phyloP scores from a whole-genome alignment of 1,139 yeast species.

The Yamadazyma spencermartinsiae region DNA sequence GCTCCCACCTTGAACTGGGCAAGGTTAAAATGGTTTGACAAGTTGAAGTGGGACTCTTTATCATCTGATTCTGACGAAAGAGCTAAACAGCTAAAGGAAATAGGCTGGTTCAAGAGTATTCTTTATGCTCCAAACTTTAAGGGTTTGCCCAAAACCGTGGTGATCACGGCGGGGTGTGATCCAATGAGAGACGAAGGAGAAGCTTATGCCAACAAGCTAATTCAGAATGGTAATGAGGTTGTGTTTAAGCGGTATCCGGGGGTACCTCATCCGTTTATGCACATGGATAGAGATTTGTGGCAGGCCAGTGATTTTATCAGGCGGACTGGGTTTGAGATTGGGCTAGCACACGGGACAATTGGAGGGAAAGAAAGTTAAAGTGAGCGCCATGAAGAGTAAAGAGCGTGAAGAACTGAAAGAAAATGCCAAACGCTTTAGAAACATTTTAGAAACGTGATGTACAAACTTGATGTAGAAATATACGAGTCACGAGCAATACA shows the following conservation, averaged over 20 bases:
- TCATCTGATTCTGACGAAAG: slow-evolving; percentile 41
- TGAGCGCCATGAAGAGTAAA: no score
- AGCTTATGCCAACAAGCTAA: slow-evolving; percentile 39
- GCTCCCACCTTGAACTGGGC: slow-evolving; percentile 36
- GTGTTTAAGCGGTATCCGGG: slow-evolving; percentile 41
- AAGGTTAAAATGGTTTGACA: slow-evolving; percentile 27
- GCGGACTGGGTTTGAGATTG: slow-evolving; percentile 19
- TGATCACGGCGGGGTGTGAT: slow-evolving; percentile 48
- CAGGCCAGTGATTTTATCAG: slow-evolving; percentile 28
- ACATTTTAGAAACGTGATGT: no score
- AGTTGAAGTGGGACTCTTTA: slow-evolving; percentile 21
- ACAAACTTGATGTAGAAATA: no score
- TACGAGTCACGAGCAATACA: no score
- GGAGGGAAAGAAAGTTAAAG: no score
- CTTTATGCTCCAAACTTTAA: slow-evolving; percentile 47
- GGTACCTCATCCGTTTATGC: slow-evolving; percentile 51
- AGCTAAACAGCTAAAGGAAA: slow-evolving; percentile 39
- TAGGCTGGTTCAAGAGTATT: slow-evolving; percentile 33
- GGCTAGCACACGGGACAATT: slow-evolving; percentile 19
- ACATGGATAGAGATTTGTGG: slow-evolving; percentile 41
- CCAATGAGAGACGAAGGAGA: slow-evolving; percentile 49
- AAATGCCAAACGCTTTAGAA: no score
- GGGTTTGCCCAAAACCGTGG: slow-evolving; percentile 40
- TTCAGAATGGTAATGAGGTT: slow-evolving; percentile 35
- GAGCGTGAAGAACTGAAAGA: no score